A percentile compares a stretch with the other conserved stretches of the same genome.
Conservation (phyloP, 225 moss, liverwort and hornwort genomes). For the Lunularia cruciata region DNA sequence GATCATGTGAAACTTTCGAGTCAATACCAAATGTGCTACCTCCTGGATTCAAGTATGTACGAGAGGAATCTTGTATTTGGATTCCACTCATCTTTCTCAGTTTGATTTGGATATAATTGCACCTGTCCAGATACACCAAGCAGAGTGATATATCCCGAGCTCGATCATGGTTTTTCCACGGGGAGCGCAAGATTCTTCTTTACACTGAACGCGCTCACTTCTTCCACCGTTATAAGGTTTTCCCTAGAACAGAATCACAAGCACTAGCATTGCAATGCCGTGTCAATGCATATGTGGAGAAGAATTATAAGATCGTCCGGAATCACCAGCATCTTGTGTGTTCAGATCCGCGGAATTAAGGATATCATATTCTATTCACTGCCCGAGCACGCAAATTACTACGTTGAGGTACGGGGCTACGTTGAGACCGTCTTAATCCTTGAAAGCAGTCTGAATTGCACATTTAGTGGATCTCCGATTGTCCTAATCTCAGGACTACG, state of each 20-base stretch:
- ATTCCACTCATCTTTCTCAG: neutral
- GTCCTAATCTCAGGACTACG: neutral
- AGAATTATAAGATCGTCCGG: no score
- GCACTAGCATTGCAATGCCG: no score
- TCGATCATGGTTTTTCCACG: slow-evolving; percentile 90
- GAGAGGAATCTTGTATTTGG: no score
- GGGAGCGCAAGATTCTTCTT: slow-evolving; percentile 75
- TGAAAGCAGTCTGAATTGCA: no score
- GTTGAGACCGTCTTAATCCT: neutral
- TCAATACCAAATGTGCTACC: no score
- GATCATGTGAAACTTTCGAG: no score
- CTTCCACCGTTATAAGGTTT: slow-evolving; percentile 91
- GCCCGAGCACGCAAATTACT: slow-evolving; percentile 84
- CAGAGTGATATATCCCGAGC: slow-evolving; percentile 86
- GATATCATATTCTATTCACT: slow-evolving; percentile 85
- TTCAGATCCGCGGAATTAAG: slow-evolving; percentile 79
- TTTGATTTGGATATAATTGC: neutral
- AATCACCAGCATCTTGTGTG: no score
- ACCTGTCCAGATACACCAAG: slow-evolving; percentile 63
- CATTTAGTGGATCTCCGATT: no score
- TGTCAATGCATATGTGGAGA: no score
- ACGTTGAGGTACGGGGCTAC: slow-evolving; percentile 53
- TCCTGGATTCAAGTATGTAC: no score
- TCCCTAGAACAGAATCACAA: neutral
- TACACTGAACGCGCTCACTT: slow-evolving; percentile 92